phyloP scores from a whole-genome alignment of 139 green algal species.

The Tetradesmus lagerheimii region DNA sequence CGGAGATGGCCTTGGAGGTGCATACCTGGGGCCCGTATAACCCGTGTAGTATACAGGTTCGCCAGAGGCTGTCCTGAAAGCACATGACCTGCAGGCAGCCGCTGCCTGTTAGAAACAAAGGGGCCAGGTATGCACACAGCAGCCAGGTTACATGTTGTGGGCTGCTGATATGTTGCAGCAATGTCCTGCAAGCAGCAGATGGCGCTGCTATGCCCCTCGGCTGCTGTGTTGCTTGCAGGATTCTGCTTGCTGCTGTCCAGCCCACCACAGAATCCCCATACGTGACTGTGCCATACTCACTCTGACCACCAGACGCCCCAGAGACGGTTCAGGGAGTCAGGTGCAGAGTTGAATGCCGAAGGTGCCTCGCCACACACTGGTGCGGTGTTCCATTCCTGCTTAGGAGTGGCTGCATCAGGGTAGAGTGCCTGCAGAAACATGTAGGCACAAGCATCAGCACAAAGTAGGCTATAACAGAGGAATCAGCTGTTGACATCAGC shows the following conservation, averaged over 20 bases:
- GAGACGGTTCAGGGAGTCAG: background rate
- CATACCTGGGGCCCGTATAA: background rate
- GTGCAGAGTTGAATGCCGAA: constrained; percentile 10
- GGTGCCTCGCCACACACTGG: background rate
- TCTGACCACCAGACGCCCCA: background rate
- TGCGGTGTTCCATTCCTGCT: background rate
- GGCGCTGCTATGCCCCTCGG: background rate
- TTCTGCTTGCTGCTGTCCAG: background rate
- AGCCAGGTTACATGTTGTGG: background rate
- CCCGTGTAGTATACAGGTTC: background rate
- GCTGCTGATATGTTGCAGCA: background rate
- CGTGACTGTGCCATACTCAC: background rate
- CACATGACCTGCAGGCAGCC: constrained; percentile 7
- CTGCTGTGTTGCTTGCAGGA: background rate
- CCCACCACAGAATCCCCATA: background rate
- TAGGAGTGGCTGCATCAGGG: background rate
- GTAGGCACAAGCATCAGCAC: background rate
- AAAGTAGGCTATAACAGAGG: background rate
- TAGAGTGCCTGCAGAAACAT: background rate
- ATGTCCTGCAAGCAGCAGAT: background rate
- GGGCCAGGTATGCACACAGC: background rate
- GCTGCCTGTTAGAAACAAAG: too few species aligned
- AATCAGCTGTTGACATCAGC: too few species aligned
- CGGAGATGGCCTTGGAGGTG: background rate
- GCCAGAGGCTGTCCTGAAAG: background rate